Evolutionary conservation across 1,139 yeast species (phyloP), one percentile per base, ranked within the genome.

Genomic region (Taphrina pruni): DNA sequence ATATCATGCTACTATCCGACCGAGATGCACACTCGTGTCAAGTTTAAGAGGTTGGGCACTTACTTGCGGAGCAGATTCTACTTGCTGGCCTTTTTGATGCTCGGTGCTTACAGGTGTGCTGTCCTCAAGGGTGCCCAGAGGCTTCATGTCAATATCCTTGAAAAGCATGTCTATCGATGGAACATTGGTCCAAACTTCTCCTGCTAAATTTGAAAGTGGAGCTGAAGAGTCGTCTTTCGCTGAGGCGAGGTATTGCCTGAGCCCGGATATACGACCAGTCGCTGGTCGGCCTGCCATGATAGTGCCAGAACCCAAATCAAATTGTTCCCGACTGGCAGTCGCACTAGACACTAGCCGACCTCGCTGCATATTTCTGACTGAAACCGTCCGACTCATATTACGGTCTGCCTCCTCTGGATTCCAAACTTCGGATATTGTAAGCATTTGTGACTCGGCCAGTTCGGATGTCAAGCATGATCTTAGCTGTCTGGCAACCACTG

Each of bases 341-440:
- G 60, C 60, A 20, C 60, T 41, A 12, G 60, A 56, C 7, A 21
- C 50, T 48, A 56, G 21, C 6, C 60, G 60, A 38, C 11, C 17
- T 26, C 60, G 36, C 21, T 32, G 50, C 12, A 20, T 11, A 14
- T 54, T 26, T 36, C 60, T 38, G 35, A 56, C 32, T 9, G 46
- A 39, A 6, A 41, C 50, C n/a, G 60, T 35, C 20, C 50, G 21
- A 39, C 38, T 21, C 32, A 17, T 17, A 17, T 7, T 5, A 21
- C 50, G 45, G 7, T 17, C 21, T 5, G 21, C 50, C n/a, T 14
- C 36, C 60, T 56, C 60, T 6, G 60, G 46, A 8, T 9, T 9
- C 60, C 60, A 56, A 12, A 7, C 20, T n/a, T 45, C 48, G 20
- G 48, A 45, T n/a, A 45, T 45, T 8, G 48, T 17, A 14, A n/a